A percentile compares a stretch with the other conserved stretches of the same genome.
phyloP scores from a whole-genome alignment of 306 rosid genomes.

The Pachyrhizus erosus region DNA sequence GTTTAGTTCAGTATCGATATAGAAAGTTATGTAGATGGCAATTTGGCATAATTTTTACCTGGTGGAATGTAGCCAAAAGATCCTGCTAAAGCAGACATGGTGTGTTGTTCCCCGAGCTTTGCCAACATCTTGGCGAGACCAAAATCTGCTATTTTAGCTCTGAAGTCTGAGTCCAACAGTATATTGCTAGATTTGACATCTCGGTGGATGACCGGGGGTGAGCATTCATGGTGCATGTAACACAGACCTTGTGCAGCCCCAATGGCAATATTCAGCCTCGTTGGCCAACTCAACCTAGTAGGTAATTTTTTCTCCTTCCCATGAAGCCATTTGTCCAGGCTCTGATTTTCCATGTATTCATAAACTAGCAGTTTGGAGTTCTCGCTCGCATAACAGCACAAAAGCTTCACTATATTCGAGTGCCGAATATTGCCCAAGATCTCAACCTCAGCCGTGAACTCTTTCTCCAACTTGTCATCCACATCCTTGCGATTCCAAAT shows the following conservation, averaged over 20 bases:
- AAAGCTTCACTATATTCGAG: slow-evolving; percentile 80
- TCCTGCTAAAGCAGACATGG: slow-evolving; percentile 75
- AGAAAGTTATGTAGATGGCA: neutral
- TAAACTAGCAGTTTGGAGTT: slow-evolving; percentile 81
- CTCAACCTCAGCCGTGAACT: slow-evolving; percentile 77
- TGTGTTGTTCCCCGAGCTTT: slow-evolving; percentile 59
- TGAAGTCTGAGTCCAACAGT: slow-evolving; percentile 75
- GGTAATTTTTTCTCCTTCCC: slow-evolving; percentile 52
- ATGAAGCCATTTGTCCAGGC: slow-evolving; percentile 84
- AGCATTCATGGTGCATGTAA: slow-evolving; percentile 92
- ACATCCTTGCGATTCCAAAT: slow-evolving; percentile 57
- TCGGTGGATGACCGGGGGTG: slow-evolving; percentile 75
- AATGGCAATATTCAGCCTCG: slow-evolving; percentile 72
- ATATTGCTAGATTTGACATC: slow-evolving; percentile 95
- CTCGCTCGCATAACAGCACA: slow-evolving; percentile 79
- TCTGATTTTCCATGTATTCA: slow-evolving; percentile 84
- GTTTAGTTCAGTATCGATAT: neutral
- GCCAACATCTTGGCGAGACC: slow-evolving; percentile 81
- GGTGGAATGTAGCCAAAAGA: slow-evolving; percentile 92
- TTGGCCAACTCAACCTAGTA: slow-evolving; percentile 73
- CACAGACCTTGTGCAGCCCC: slow-evolving; percentile 88
- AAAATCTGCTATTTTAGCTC: slow-evolving; percentile 88
- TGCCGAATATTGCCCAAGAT: slow-evolving; percentile 78
- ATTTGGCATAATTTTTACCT: slow-evolving; percentile 52
- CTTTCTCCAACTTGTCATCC: slow-evolving; percentile 67